Conservation (phyloP, 192 early-diverging fungal genomes). For the Entomortierella chlamydospora region DNA sequence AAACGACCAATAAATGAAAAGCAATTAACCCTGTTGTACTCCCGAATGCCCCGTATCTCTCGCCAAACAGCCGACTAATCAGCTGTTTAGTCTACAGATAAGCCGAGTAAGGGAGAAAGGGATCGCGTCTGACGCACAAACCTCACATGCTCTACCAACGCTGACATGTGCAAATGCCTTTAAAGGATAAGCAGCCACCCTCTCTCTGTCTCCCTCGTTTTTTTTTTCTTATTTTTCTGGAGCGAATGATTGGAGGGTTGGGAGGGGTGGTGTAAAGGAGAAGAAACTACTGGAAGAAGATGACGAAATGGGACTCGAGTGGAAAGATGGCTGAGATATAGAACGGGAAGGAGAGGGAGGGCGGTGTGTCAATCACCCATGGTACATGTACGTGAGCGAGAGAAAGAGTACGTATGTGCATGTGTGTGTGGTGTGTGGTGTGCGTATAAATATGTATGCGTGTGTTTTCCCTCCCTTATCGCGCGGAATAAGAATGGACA, state of each 20-base stretch:
- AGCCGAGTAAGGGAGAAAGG: neutral
- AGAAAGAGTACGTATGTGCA: neutral
- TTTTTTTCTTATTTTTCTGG: neutral
- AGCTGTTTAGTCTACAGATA: conserved; percentile 37
- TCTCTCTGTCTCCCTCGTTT: neutral
- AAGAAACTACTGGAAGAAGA: neutral
- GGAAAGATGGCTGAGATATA: neutral
- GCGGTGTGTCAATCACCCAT: conserved; percentile 17
- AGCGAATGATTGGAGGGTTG: neutral
- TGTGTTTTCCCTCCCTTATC: conserved; percentile 8
- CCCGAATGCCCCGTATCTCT: conserved; percentile 9
- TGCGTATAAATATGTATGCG: too few relatives aligned
- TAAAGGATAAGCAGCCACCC: neutral
- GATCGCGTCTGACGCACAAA: neutral
- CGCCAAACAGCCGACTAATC: conserved; percentile 3
- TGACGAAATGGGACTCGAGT: too few relatives aligned
- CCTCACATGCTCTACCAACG: conserved; percentile 5
- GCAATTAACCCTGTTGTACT: conserved; percentile 12
- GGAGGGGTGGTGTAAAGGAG: neutral
- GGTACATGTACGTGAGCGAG: neutral
- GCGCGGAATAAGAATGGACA: conserved; percentile 9
- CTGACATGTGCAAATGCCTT: conserved; percentile 19
- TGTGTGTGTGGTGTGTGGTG: neutral
- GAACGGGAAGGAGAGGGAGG: conserved; percentile 6
- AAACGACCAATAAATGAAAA: neutral